phyloP scores from a whole-genome alignment of 139 green algal genomes.

The Chlamydomonas sp. region DNA sequence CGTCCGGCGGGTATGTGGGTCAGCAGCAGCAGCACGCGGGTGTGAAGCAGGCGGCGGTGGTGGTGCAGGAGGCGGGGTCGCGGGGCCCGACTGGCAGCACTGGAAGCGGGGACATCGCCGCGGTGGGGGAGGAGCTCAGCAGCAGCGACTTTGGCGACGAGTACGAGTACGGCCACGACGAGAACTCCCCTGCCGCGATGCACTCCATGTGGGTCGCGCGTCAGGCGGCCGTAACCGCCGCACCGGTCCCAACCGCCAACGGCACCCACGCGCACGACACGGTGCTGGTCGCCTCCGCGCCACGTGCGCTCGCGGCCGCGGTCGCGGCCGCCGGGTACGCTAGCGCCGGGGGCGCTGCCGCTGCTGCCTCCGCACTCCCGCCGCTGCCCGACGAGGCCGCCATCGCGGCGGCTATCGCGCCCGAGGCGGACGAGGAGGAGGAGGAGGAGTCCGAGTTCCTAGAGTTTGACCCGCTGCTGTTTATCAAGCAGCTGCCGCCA shows the following conservation, averaged over 20 bases:
- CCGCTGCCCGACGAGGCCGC: background rate
- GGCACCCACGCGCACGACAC: background rate
- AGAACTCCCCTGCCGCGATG: background rate
- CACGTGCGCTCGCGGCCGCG: background rate
- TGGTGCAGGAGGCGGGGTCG: background rate
- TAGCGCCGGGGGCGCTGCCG: background rate
- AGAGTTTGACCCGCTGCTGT: constrained; percentile 57
- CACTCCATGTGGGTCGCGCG: background rate
- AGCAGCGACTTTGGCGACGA: background rate
- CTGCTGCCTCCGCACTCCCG: background rate
- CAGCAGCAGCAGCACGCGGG: background rate
- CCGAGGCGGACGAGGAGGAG: constrained; percentile 18
- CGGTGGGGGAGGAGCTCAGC: constrained; percentile 27
- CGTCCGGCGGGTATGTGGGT: too few relatives aligned
- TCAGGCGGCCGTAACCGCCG: background rate
- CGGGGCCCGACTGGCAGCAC: background rate
- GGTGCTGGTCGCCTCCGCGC: constrained; percentile 31
- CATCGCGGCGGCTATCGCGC: background rate
- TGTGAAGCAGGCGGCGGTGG: background rate
- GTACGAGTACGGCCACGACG: constrained; percentile 11
- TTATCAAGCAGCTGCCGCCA: constrained; percentile 54
- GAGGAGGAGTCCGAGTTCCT: constrained; percentile 13
- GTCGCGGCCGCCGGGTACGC: background rate
- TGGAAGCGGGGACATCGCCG: background rate
- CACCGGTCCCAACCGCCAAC: background rate